Percentiles rank a stretch among this genome's conserved stretches.
phyloP scores from a whole-genome alignment of 169 alveolate species.

The Cryptosporidium sp. region DNA sequence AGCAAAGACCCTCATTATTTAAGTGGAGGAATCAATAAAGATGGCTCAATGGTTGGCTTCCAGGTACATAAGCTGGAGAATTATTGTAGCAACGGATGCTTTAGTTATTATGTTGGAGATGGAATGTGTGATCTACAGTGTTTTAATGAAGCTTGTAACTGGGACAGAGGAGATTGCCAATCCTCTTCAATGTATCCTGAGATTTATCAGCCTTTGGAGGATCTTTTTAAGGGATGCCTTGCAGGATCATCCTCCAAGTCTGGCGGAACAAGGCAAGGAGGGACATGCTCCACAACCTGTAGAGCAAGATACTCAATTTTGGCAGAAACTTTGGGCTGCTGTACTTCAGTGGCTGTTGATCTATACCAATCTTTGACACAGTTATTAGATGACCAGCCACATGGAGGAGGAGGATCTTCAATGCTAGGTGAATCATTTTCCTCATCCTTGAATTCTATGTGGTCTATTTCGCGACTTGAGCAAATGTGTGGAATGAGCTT shows the following conservation, averaged over 20 bases:
- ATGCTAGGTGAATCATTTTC: conserved; percentile 1
- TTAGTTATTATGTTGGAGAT: conserved; percentile 77
- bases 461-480: conserved; percentile 79
- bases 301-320: conserved; percentile 54
- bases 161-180: conserved; percentile 81
- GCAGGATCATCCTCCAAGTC: not conserved
- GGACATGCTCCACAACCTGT: conserved; percentile 27
- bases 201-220: conserved; percentile 62
- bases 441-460: not conserved
- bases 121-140: conserved; percentile 82
- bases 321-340: conserved; percentile 63
- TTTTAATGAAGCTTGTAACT: conserved; percentile 80
- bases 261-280: not conserved
- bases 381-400: conserved; percentile 4
- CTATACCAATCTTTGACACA: conserved; percentile 45
- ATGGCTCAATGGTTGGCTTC: conserved; percentile 5
- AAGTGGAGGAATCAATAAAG: not conserved
- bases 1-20: not conserved
- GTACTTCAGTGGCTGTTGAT: conserved; percentile 49
- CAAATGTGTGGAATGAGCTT: conserved; percentile 78
- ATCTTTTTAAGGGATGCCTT: conserved; percentile 43
- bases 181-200: conserved; percentile 79
- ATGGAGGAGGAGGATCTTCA: not conserved
- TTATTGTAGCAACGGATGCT: conserved; percentile 74
- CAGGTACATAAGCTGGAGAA: conserved; percentile 4